Percentiles rank a stretch among this genome's conserved stretches.
Evolutionary conservation across 257 asterid species (phyloP).

Genomic region (Petrea volubilis): DNA sequence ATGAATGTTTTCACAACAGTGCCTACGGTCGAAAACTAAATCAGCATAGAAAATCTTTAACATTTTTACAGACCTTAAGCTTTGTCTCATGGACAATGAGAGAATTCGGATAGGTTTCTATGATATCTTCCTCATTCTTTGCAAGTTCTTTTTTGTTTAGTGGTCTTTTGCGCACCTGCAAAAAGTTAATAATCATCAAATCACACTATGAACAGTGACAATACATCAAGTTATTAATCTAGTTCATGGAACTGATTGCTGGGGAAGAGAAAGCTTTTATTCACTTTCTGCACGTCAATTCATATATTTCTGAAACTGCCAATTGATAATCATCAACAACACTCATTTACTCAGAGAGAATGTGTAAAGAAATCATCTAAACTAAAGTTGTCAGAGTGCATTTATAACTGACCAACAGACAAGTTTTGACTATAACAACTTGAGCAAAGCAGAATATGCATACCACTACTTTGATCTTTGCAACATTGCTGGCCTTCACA

Average conservation of each 20-base stretch:
- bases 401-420: not conserved
- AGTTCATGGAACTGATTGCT: not conserved
- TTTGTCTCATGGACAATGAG: conserved; percentile 85
- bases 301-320: conserved; percentile 1
- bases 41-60: not conserved
- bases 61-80: conserved; percentile 60
- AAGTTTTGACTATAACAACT: not conserved
- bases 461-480: conserved; percentile 98
- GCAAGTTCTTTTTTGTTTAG: conserved; percentile 80
- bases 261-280: not conserved
- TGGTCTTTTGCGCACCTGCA: conserved; percentile 93
- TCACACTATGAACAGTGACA: conserved; percentile 13
- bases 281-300: no score
- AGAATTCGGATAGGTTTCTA: conserved; percentile 71
- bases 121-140: conserved; percentile 90
- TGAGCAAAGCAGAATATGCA: conserved; percentile 21
- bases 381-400: not conserved
- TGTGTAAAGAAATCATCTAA: not conserved
- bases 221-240: not conserved
- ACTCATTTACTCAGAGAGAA: not conserved
- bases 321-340: not conserved
- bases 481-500: conserved; percentile 85
- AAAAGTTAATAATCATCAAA: conserved; percentile 15
- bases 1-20: not conserved
- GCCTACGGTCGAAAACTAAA: not conserved